These are phyloP conservation scores for Didymella sp. DNA, from an alignment of 2,329 filamentous ascomycete species.

Conservation along the genomic window DNA sequence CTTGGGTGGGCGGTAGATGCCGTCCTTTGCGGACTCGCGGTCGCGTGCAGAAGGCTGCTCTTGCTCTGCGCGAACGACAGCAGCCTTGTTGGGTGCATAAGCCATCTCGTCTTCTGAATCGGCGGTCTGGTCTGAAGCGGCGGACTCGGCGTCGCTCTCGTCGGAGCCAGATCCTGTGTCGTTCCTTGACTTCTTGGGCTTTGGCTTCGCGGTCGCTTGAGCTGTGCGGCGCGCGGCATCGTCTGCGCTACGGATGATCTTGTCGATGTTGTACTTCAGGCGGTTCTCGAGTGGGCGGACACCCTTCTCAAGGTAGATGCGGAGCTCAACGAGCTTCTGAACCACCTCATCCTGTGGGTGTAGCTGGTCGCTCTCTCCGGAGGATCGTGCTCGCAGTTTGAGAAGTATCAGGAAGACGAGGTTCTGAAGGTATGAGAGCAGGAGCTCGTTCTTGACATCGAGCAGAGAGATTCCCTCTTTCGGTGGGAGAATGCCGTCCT, in stretches of 20 bases:
- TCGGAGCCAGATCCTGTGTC: constrained; percentile 53
- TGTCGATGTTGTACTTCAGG: constrained; percentile 94
- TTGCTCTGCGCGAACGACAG: constrained; percentile 46
- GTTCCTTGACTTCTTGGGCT: constrained; percentile 39
- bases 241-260: constrained; percentile 86
- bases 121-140: constrained; percentile 36
- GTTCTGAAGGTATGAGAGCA: constrained; percentile 94
- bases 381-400: constrained; percentile 65
- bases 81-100: constrained; percentile 66
- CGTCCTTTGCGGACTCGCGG: constrained; percentile 58
- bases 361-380: constrained; percentile 43
- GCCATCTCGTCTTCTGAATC: constrained; percentile 64
- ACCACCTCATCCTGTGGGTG: constrained; percentile 72
- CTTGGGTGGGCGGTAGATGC: constrained; percentile 86
- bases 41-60: constrained; percentile 27
- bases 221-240: constrained; percentile 58
- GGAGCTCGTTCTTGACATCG: constrained; percentile 95
- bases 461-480: constrained; percentile 91
- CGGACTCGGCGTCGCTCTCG: constrained; percentile 47
- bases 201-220: constrained; percentile 31
- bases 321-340: constrained; percentile 85
- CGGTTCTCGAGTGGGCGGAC: constrained; percentile 88
- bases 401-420: constrained; percentile 86
- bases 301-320: constrained; percentile 93
- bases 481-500: constrained; percentile 69